Percentiles rank a stretch among this genome's conserved stretches.
Conservation (phyloP, 805 yeast genomes). For the Candida tallmaniae region DNA sequence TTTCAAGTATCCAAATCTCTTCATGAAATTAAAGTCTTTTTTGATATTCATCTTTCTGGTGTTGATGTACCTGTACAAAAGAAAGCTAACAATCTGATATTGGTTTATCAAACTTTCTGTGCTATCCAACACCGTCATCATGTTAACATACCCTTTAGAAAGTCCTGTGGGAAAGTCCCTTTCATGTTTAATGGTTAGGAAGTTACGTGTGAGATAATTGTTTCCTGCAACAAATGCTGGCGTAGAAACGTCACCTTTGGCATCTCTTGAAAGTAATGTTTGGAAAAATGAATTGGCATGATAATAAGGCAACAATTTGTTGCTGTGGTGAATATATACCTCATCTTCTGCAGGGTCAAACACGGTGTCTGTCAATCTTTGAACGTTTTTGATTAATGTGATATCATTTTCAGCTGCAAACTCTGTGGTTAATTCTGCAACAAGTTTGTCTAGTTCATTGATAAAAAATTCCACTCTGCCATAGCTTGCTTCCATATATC, state of each 20-base stretch:
- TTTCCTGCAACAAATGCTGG: conserved; percentile 31
- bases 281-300: conserved; percentile 33
- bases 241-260: conserved; percentile 28
- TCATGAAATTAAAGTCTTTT: conserved; percentile 4
- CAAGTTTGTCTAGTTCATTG: conserved; percentile 22
- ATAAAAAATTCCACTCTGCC: conserved; percentile 18
- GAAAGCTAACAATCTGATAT: conserved; percentile 31
- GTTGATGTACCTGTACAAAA: conserved; percentile 11
- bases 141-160: conserved; percentile 23
- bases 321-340: conserved; percentile 30
- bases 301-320: conserved; percentile 30
- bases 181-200: conserved; percentile 2
- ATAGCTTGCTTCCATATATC: neutral
- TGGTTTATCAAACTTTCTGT: conserved; percentile 30
- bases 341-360: conserved; percentile 17
- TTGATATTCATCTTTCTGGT: neutral
- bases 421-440: conserved; percentile 19
- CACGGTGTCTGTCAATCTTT: conserved; percentile 12
- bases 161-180: conserved; percentile 25
- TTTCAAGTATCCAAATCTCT: conserved; percentile 22
- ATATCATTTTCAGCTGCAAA: conserved; percentile 17
- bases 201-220: conserved; percentile 20
- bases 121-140: conserved; percentile 19
- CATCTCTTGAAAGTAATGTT: conserved; percentile 32
- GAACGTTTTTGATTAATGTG: conserved; percentile 16